Percentiles rank a stretch among this genome's conserved stretches.
Evolutionary conservation across 192 early-diverging fungal genomes (phyloP).

Genomic region (Podila verticillata): DNA sequence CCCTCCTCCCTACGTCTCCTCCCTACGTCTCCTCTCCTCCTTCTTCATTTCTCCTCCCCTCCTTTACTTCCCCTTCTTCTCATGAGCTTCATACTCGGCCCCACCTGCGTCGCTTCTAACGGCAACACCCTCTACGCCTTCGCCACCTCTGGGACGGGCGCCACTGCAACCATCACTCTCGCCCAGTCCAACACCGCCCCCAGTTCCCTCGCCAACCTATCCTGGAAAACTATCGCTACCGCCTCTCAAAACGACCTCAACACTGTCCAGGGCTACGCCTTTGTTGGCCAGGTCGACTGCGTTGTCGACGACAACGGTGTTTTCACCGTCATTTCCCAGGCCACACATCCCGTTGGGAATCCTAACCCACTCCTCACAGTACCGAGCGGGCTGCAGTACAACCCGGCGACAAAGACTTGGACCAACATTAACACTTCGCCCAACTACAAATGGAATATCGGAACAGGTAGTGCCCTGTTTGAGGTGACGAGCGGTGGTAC

Average conservation of each 20-base stretch:
- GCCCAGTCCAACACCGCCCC: constrained; percentile 22
- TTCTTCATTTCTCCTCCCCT: too few relatives aligned
- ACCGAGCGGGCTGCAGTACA: constrained; percentile 14
- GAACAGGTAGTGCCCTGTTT: neutral
- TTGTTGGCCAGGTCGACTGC: constrained; percentile 4
- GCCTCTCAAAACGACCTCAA: constrained; percentile 1
- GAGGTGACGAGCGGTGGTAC: neutral
- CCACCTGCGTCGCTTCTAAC: constrained; percentile 20
- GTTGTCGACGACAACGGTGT: constrained; percentile 13
- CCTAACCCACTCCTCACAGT: neutral
- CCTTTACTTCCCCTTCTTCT: too few relatives aligned
- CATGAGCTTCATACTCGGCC: too few relatives aligned
- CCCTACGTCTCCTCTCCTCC: too few relatives aligned
- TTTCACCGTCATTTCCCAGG: constrained; percentile 13
- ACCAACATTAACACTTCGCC: constrained; percentile 8
- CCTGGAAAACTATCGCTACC: constrained; percentile 17
- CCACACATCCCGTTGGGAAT: neutral
- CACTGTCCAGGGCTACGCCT: constrained; percentile 5
- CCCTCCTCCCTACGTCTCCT: too few relatives aligned
- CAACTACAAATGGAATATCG: constrained; percentile 10
- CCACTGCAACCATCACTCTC: constrained; percentile 1
- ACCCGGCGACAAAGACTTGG: constrained; percentile 8
- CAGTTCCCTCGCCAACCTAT: constrained; percentile 4
- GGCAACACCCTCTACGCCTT: constrained; percentile 14
- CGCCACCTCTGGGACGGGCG: neutral